Base-by-base conservation (phyloP, 2,329 filamentous ascomycete genomes). In the Fusarium pseudograminearum region DNA sequence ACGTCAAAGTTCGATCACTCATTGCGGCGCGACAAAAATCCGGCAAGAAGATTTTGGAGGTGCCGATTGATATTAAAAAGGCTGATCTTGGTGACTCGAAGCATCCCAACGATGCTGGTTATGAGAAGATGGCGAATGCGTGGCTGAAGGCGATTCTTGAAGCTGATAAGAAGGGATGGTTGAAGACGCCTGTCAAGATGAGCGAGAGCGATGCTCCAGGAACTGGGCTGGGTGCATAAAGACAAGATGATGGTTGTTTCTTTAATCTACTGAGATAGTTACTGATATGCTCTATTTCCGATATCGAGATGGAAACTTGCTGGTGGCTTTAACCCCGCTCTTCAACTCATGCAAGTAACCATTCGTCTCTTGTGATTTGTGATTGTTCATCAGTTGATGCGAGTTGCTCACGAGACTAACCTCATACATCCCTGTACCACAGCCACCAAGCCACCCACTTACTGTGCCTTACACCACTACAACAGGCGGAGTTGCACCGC, bases 71-170 rank as follows among this genome's bases (percentile, higher is more conserved):
- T 26, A 70, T 70, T 1, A 51, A 44, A 3, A 40, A 60, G 24
- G 44, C 36, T 7, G 67, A 70, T 33, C 57, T 70, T 1, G 50
- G n/a, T 6, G 67, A 70, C 6, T 26, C 38, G 0, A 70, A 70
- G 11, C 67, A 70, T 16, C 67, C 67, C 6, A 70, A 70, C 11
- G 58, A 70, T 24, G 20, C 22, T n/a, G 67, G 67, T 2, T 70
- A 70, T 34, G 36, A 67, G 34, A 70, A 70, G 36, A 70, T 70
- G 67, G 62, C 67, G 3, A 30, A 63, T 20, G 67, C 67, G 12
- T 70, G 67, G 67, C 15, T 67, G 7, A 47, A 67, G n/a, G 62
- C 47, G 10, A 70, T 70, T 33, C 9, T 54, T 0, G 54, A 64
- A 16, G 67, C 67, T 18, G 51, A 67, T 11, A 30, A 46, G 26